Base-by-base conservation (phyloP, 2,329 filamentous ascomycete genomes). In the Colletotrichum cereale region DNA sequence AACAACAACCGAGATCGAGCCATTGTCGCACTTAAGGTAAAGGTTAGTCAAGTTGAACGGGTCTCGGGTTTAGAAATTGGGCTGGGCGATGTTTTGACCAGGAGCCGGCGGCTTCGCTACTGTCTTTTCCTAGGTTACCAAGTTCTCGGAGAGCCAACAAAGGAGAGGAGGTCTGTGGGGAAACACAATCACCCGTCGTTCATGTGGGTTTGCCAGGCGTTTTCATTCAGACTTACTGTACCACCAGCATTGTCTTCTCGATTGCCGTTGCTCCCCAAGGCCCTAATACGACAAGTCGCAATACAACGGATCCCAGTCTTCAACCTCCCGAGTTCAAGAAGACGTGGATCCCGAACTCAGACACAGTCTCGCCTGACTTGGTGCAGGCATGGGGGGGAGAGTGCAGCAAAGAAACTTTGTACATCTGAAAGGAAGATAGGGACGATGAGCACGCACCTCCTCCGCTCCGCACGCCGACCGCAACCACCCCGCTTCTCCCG, bases 101-200 rank as follows among this genome's bases (percentile, higher is more conserved):
- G 47, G 24, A 21, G 31, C 38, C 56, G 48, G 56, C 48, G 48
- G 18, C 52, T 31, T 44, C 40, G 24, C 36, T 38, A 26, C n/a
- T n/a, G 34, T 34, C 11, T 36, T 36, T n/a, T 36, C 26, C 26
- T 34, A 34, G 50, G 26, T 36, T 62, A 67, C 62, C 67, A 62
- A 31, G 56, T 56, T 31, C 38, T 71, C 63, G 62, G 67, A 57
- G 48, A 40, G 24, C 24, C 48, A 55, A 16, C n/a, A 47, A 62
- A 40, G 53, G 48, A 62, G n/a, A n/a, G n/a, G n/a, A n/a, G 11
- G 65, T 24, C 48, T 34, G 26, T 8, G 38, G 52, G 55, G 55
- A 66, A 62, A 29, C 16, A 40, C 57, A 31, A 55, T 44, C 36
- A 40, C 18, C 31, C 31, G 55, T 38, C 38, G 36, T 64, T 52